Evolutionary conservation across 2,329 filamentous ascomycete genomes (phyloP).

Genomic region (Proliferodiscus dingleyae): DNA sequence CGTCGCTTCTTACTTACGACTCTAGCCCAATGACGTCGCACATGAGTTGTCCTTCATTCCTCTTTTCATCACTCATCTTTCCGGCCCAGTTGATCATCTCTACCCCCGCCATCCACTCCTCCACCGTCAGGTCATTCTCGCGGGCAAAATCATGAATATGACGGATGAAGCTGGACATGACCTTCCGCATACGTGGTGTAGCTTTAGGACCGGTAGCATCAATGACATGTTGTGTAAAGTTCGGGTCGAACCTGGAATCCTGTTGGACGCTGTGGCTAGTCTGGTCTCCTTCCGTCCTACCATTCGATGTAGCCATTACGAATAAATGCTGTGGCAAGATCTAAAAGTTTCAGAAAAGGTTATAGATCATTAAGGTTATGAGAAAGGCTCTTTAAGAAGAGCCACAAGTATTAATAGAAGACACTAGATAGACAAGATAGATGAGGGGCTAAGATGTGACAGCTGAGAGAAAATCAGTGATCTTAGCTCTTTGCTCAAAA

Average conservation of each 20-base stretch:
- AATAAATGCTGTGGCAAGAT: neutral
- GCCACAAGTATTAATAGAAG: no score
- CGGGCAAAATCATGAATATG: conserved; percentile 56
- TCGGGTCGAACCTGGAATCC: conserved; percentile 44
- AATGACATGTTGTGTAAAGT: conserved; percentile 58
- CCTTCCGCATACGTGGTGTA: conserved; percentile 49
- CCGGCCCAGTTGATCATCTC: conserved; percentile 56
- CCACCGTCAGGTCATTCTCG: conserved; percentile 52
- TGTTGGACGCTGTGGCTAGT: conserved; percentile 46
- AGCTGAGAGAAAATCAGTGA: no score
- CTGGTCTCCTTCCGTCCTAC: conserved; percentile 43
- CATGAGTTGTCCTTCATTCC: conserved; percentile 60
- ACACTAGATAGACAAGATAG: no score
- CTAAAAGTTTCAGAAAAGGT: neutral
- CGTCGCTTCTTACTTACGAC: conserved; percentile 40
- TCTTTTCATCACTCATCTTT: conserved; percentile 55
- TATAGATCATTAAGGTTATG: no score
- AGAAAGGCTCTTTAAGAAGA: no score
- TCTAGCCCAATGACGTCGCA: conserved; percentile 61
- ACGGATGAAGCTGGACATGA: conserved; percentile 49
- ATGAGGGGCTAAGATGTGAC: no score
- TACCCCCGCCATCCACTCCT: conserved; percentile 54
- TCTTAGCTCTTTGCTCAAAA: no score
- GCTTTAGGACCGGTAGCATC: conserved; percentile 57
- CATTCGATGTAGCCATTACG: neutral